phyloP scores from a whole-genome alignment of 257 asterid species.

The Rhazya stricta region DNA sequence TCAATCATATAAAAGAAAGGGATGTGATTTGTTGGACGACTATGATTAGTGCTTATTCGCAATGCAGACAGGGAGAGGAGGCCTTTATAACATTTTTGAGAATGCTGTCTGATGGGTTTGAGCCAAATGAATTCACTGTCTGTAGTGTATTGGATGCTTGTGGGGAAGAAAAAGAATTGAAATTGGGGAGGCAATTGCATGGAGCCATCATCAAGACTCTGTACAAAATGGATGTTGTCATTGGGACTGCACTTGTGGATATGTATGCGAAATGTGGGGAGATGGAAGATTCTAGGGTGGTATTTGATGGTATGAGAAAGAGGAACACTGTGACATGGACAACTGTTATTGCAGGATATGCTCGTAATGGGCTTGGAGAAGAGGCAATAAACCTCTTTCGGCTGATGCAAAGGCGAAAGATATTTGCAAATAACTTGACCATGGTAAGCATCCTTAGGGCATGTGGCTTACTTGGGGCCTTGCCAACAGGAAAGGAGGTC shows the following conservation, averaged over 20 bases:
- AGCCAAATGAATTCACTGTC: conserved; percentile 71
- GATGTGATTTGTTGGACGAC: conserved; percentile 90
- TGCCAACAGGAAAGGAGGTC: conserved; percentile 64
- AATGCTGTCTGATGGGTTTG: conserved; percentile 59
- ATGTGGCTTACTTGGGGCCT: conserved; percentile 57
- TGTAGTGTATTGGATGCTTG: conserved; percentile 74
- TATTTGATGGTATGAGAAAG: conserved; percentile 65
- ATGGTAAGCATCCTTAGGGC: conserved; percentile 76
- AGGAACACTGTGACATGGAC: conserved; percentile 74
- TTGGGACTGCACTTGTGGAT: conserved; percentile 71
- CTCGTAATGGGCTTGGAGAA: conserved; percentile 68
- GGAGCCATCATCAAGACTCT: conserved; percentile 52
- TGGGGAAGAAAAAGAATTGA: conserved; percentile 63
- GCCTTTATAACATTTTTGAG: conserved; percentile 46
- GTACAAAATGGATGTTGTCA: conserved; percentile 52
- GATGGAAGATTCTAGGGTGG: conserved; percentile 43
- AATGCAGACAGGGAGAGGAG: conserved; percentile 45
- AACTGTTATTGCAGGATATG: conserved; percentile 76
- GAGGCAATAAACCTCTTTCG: conserved; percentile 56
- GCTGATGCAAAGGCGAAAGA: conserved; percentile 55
- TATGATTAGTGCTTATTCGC: conserved; percentile 80
- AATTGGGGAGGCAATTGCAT: conserved; percentile 68
- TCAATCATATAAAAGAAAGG: conserved; percentile 43
- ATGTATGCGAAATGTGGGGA: conserved; percentile 75
- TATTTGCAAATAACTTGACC: conserved; percentile 50